phyloP scores from a whole-genome alignment of 331 rosid genomes.

The Rosa hybrid region DNA sequence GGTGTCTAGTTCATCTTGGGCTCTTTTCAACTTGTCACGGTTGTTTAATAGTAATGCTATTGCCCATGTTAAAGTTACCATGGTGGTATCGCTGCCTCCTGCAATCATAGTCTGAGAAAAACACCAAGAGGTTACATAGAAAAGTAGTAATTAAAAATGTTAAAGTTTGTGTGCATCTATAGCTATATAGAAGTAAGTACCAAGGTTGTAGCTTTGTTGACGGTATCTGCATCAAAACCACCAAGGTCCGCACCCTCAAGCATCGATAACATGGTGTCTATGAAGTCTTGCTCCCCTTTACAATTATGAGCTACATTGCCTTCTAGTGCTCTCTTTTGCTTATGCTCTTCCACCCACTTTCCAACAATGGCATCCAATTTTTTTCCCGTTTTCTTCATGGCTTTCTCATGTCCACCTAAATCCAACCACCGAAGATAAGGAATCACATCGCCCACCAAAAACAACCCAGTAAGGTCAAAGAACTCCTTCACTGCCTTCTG shows the following conservation, averaged over 20 bases:
- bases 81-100: neutral
- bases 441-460: too few species aligned
- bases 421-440: too few species aligned
- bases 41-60: conserved; percentile 14
- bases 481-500: neutral
- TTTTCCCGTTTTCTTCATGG: too few species aligned
- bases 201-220: conserved; percentile 3
- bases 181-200: neutral
- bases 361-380: too few species aligned
- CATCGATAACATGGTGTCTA: neutral
- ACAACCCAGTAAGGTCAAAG: too few species aligned
- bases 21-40: neutral
- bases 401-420: too few species aligned
- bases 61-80: conserved; percentile 18
- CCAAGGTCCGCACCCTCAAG: neutral
- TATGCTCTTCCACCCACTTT: too few species aligned
- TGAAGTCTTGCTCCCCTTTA: conserved; percentile 20
- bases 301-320: neutral
- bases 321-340: conserved; percentile 3
- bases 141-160: too few species aligned
- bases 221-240: neutral
- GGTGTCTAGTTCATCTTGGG: neutral
- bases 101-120: neutral
- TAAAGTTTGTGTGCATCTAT: too few species aligned
- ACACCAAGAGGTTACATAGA: too few species aligned